A percentile compares a stretch with the other conserved stretches of the same genome.
Conservation (phyloP, 306 rosid genomes). For the Sesbania bispinosa region DNA sequence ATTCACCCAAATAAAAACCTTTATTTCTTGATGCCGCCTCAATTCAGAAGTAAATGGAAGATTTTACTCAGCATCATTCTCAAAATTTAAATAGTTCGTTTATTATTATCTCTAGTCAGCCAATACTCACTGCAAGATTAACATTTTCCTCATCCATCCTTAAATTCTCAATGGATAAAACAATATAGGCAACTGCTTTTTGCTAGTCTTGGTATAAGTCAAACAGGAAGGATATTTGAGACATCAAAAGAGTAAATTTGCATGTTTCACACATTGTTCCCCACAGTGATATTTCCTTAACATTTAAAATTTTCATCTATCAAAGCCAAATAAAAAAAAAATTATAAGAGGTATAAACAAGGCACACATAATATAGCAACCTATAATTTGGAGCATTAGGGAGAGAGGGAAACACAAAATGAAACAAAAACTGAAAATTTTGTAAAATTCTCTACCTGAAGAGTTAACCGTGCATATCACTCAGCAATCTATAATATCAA, state of each 20-base stretch:
- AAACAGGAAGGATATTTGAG: background rate
- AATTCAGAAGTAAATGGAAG: background rate
- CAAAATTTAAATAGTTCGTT: background rate
- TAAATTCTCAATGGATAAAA: background rate
- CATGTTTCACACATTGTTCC: background rate
- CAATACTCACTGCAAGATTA: background rate
- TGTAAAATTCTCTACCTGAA: background rate
- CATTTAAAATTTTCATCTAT: background rate
- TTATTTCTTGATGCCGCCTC: background rate
- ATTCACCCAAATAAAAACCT: background rate
- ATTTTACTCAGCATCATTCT: background rate
- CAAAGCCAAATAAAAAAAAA: background rate
- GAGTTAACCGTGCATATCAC: background rate
- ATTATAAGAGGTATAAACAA: background rate
- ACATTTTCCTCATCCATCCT: background rate
- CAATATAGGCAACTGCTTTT: background rate
- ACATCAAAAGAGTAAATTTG: background rate
- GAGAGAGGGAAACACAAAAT: background rate
- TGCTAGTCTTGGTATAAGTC: background rate
- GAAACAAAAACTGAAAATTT: background rate
- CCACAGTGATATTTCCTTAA: background rate
- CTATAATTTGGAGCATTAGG: background rate
- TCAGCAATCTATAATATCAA: conserved; percentile 7
- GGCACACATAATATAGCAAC: background rate
- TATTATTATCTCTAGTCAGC: background rate